phyloP scores from a whole-genome alignment of 192 early-diverging fungal species.

The Coemansia sp. region DNA sequence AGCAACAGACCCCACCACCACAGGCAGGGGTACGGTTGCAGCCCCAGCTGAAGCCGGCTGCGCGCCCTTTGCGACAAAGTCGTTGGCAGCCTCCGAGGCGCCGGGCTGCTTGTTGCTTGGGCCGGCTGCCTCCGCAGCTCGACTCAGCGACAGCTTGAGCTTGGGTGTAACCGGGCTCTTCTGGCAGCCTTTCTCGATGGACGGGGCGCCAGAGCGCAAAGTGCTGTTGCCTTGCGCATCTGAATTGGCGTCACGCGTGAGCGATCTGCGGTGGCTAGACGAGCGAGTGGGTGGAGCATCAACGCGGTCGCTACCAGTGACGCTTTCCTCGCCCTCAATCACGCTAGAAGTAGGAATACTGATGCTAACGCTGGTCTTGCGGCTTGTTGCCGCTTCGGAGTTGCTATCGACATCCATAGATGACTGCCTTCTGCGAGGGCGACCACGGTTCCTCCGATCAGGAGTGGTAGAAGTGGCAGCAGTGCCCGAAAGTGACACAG shows the following conservation, averaged over 20 bases:
- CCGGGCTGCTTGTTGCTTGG: not conserved
- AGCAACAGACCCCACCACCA: not conserved
- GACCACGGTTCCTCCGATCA: not conserved
- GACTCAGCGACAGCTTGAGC: not conserved
- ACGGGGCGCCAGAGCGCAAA: not conserved
- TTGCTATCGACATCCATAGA: not conserved
- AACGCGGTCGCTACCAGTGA: not conserved
- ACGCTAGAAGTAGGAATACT: not conserved
- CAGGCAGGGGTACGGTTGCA: not conserved
- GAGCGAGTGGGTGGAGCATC: not conserved
- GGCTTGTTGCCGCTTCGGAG: not conserved
- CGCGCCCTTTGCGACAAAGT: not conserved
- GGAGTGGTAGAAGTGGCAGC: not conserved
- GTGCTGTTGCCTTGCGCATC: not conserved
- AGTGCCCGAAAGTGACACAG: not conserved
- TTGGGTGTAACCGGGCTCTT: not conserved
- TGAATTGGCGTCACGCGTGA: not conserved
- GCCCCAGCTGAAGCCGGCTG: not conserved
- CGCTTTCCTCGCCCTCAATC: not conserved
- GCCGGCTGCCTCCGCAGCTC: not conserved
- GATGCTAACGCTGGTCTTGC: not conserved
- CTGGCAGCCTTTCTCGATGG: not conserved
- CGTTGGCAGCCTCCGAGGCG: not conserved
- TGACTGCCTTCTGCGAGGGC: not conserved
- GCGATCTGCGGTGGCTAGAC: not conserved